Evolutionary conservation across 129 eudicot genomes (phyloP).

Genomic region (Glebionis coronaria): DNA sequence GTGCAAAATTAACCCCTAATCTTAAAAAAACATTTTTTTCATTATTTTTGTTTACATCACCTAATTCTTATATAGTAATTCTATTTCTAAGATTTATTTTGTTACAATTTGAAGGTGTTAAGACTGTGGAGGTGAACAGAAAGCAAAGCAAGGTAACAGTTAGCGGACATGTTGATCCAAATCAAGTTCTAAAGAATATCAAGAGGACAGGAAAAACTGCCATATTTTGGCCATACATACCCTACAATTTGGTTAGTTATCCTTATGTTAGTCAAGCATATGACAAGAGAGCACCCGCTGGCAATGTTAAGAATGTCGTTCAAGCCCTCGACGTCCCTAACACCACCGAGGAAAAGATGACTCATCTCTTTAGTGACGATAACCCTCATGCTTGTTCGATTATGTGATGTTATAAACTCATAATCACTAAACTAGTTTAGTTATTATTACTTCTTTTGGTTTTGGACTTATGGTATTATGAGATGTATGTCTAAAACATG

Average conservation of each 20-base stretch:
- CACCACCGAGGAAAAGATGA: conserved; percentile 53
- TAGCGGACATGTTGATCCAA: conserved; percentile 72
- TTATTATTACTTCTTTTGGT: neutral
- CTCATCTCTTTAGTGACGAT: conserved; percentile 75
- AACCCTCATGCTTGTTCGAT: conserved; percentile 87
- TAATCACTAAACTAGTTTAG: neutral
- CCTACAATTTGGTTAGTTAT: conserved; percentile 61
- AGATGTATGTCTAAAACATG: conserved; percentile 6
- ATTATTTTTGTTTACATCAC: too few species aligned
- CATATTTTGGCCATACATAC: conserved; percentile 88
- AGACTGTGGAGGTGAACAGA: conserved; percentile 56
- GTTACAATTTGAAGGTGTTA: conserved; percentile 51
- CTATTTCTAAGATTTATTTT: neutral
- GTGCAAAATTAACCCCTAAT: neutral
- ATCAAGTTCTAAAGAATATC: conserved; percentile 70
- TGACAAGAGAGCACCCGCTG: conserved; percentile 95
- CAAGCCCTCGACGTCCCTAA: conserved; percentile 47
- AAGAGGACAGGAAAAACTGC: conserved; percentile 84
- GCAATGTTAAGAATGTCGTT: conserved; percentile 61
- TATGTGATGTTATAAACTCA: conserved; percentile 43
- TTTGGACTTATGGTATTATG: conserved; percentile 11
- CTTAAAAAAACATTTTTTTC: neutral
- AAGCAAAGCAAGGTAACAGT: conserved; percentile 75
- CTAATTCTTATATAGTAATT: too few species aligned
- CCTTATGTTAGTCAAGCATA: conserved; percentile 62